Percentiles rank a stretch among this genome's conserved stretches.
Evolutionary conservation across 208 protist genomes (phyloP).

Genomic region (Crithidia sp.): DNA sequence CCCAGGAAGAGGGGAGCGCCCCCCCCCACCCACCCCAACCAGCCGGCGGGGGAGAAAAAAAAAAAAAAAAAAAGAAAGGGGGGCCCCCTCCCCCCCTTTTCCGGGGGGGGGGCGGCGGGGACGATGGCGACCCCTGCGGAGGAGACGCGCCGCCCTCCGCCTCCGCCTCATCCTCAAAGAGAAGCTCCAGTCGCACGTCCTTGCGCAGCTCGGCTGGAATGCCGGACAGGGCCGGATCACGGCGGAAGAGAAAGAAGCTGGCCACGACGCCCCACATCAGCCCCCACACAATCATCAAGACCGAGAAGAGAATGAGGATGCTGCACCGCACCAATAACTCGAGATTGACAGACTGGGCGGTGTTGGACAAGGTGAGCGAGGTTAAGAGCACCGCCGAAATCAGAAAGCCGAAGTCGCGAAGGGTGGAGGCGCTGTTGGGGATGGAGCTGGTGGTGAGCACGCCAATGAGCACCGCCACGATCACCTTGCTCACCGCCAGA

Average conservation of each 20-base stretch:
- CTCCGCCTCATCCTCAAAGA: conserved; percentile 31
- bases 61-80: too few species aligned
- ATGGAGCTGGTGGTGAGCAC: conserved; percentile 58
- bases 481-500: conserved; percentile 73
- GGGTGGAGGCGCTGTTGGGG: conserved; percentile 47
- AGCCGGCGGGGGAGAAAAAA: too few species aligned
- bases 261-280: conserved; percentile 31
- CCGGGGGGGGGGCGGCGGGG: too few species aligned
- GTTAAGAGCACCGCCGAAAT: conserved; percentile 71
- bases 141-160: neutral
- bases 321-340: conserved; percentile 50
- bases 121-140: neutral
- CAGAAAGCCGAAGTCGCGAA: conserved; percentile 74
- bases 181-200: conserved; percentile 52
- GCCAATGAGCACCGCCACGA: conserved; percentile 77
- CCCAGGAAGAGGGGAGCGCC: too few species aligned
- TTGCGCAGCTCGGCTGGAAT: conserved; percentile 54
- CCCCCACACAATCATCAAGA: conserved; percentile 39
- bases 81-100: too few species aligned
- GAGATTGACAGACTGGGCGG: conserved; percentile 34
- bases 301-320: conserved; percentile 55
- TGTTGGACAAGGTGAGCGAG: conserved; percentile 72
- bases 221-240: conserved; percentile 37
- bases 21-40: too few species aligned
- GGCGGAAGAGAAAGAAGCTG: conserved; percentile 22